Evolutionary conservation across 208 protist species (phyloP).

Genomic region (Leishmania aethiopica): DNA sequence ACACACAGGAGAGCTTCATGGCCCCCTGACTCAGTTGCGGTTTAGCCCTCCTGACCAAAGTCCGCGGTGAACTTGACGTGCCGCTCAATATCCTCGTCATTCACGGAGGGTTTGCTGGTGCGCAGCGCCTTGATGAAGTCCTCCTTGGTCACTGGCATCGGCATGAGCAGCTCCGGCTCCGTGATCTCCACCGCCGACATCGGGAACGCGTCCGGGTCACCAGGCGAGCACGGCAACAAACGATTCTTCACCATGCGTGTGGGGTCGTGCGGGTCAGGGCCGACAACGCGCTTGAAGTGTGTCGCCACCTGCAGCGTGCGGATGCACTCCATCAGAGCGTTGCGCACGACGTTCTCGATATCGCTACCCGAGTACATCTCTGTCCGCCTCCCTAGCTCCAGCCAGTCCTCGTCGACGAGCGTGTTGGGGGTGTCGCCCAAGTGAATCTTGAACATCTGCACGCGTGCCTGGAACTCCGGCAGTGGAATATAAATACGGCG

Average conservation of each 20-base stretch:
- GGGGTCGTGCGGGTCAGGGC: constrained; percentile 78
- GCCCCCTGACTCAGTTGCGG: neutral
- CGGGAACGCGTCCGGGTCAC: constrained; percentile 90
- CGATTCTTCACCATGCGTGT: constrained; percentile 72
- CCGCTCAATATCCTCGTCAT: constrained; percentile 87
- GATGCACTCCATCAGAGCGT: constrained; percentile 98
- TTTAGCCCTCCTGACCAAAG: constrained; percentile 96
- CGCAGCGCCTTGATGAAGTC: constrained; percentile 95
- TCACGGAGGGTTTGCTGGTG: constrained; percentile 90
- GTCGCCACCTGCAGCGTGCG: constrained; percentile 96
- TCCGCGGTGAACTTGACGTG: constrained; percentile 96
- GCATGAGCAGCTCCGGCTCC: constrained; percentile 91
- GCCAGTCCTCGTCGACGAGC: constrained; percentile 88
- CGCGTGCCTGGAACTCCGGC: constrained; percentile 84
- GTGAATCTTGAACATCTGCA: constrained; percentile 96
- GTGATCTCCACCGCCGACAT: constrained; percentile 94
- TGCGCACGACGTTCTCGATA: constrained; percentile 96
- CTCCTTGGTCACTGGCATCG: constrained; percentile 84
- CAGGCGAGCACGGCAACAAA: constrained; percentile 95
- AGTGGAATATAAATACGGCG: constrained; percentile 94
- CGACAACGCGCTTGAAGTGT: constrained; percentile 96
- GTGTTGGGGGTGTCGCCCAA: constrained; percentile 93
- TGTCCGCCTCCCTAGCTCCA: constrained; percentile 87
- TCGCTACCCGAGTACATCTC: constrained; percentile 97
- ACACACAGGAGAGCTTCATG: neutral